phyloP scores from a whole-genome alignment of 2,329 filamentous ascomycete genomes.

The Ophiobolus disseminans region DNA sequence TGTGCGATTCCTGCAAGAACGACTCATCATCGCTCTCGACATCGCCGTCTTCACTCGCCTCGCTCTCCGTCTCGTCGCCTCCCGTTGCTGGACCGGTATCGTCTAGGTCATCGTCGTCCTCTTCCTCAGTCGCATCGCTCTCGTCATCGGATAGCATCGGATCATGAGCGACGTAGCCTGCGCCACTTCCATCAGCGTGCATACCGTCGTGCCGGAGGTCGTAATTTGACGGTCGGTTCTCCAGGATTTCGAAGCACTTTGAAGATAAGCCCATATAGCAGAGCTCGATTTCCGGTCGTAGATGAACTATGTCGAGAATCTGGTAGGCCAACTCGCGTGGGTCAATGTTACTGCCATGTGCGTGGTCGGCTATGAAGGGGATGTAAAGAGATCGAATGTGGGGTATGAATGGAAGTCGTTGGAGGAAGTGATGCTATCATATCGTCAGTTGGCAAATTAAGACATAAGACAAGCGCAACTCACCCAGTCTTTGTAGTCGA shows the following conservation, averaged over 20 bases:
- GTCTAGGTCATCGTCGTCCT: conserved; percentile 59
- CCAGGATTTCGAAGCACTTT: conserved; percentile 84
- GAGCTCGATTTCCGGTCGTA: conserved; percentile 77
- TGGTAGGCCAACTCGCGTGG: conserved; percentile 76
- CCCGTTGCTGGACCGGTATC: conserved; percentile 60
- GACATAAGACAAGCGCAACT: conserved; percentile 38
- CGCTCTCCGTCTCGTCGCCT: conserved; percentile 44
- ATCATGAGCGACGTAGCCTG: conserved; percentile 37
- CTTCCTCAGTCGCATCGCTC: conserved; percentile 52
- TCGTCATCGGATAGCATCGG: conserved; percentile 46
- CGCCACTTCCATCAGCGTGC: conserved; percentile 29
- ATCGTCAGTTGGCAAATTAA: conserved; percentile 8
- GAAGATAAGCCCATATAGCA: conserved; percentile 78
- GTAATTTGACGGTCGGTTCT: conserved; percentile 61
- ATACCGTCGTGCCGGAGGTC: conserved; percentile 43
- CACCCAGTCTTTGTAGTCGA: conserved; percentile 82
- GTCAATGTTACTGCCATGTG: conserved; percentile 62
- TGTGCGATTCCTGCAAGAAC: conserved; percentile 57
- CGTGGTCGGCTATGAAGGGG: conserved; percentile 69
- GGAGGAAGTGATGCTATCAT: conserved; percentile 76
- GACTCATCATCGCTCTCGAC: conserved; percentile 60
- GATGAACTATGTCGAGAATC: conserved; percentile 77
- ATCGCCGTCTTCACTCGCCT: conserved; percentile 46
- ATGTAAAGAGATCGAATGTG: conserved; percentile 76
- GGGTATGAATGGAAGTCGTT: conserved; percentile 73